Percentiles rank a stretch among this genome's conserved stretches.
phyloP scores from a whole-genome alignment of 2,329 filamentous ascomycete species.

The Aspergillus brasiliensis region DNA sequence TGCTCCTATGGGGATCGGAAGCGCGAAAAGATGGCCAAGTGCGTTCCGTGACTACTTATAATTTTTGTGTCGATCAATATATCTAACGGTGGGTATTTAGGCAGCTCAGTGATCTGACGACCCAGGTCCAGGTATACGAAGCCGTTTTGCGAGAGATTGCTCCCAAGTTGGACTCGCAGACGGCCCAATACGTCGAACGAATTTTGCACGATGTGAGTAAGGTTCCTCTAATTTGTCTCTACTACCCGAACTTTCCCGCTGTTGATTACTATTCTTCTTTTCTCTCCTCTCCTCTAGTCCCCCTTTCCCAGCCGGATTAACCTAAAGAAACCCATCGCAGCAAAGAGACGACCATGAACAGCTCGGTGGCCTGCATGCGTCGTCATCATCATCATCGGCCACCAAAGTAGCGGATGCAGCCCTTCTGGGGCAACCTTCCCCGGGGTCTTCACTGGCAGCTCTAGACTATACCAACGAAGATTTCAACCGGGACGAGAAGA shows the following conservation, averaged over 20 bases:
- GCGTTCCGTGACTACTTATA: constrained; percentile 18
- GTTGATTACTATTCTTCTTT: background rate
- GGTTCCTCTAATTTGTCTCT: constrained; percentile 11
- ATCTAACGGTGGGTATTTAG: constrained; percentile 28
- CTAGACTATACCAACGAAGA: constrained; percentile 48
- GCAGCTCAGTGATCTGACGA: constrained; percentile 41
- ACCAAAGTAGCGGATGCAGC: constrained; percentile 13
- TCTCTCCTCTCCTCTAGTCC: background rate
- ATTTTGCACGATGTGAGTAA: constrained; percentile 41
- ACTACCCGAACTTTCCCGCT: background rate
- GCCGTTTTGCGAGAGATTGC: constrained; percentile 37
- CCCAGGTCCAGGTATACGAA: constrained; percentile 40
- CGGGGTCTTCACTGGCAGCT: constrained; percentile 35
- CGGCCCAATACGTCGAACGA: constrained; percentile 38
- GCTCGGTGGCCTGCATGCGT: constrained; percentile 11
- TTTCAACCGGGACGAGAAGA: constrained; percentile 43
- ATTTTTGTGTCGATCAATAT: background rate
- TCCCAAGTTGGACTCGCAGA: constrained; percentile 34
- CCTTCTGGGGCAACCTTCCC: constrained; percentile 17
- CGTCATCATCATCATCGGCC: constrained; percentile 15
- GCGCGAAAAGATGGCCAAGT: constrained; percentile 47
- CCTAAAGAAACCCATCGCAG: constrained; percentile 9
- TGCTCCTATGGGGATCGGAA: constrained; percentile 50
- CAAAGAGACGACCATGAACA: constrained; percentile 17
- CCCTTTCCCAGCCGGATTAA: constrained; percentile 2